phyloP scores from a whole-genome alignment of 1,284 basidiomycete species.

The Inonotus hispidus region DNA sequence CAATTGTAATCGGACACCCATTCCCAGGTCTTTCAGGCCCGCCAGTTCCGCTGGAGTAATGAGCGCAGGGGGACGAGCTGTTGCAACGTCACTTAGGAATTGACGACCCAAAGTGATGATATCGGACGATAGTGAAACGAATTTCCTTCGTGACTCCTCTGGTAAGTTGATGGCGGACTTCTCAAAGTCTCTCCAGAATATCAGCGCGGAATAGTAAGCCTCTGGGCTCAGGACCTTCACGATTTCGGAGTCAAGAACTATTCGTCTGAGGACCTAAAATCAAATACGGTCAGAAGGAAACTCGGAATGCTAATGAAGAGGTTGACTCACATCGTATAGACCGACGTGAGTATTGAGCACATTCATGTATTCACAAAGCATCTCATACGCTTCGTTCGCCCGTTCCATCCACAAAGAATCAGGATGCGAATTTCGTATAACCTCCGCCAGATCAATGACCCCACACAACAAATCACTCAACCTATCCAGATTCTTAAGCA shows the following conservation, averaged over 20 bases:
- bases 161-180: constrained; percentile 94
- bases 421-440: constrained; percentile 91
- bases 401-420: constrained; percentile 78
- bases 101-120: constrained; percentile 86
- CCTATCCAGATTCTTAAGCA: constrained; percentile 92
- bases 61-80: constrained; percentile 55
- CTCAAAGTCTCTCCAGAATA: constrained; percentile 96
- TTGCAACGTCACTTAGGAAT: constrained; percentile 68
- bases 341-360: constrained; percentile 94
- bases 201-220: constrained; percentile 79
- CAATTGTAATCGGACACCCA: constrained; percentile 62
- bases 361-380: constrained; percentile 96
- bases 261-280: constrained; percentile 54
- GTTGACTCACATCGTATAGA: constrained; percentile 72
- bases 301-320: constrained; percentile 6
- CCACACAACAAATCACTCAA: constrained; percentile 94
- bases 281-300: neutral
- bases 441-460: constrained; percentile 94
- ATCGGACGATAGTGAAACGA: constrained; percentile 89
- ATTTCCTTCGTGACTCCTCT: constrained; percentile 67
- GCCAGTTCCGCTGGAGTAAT: constrained; percentile 62
- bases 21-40: constrained; percentile 63
- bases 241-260: constrained; percentile 58
- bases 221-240: constrained; percentile 59
- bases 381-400: constrained; percentile 87